A percentile compares a stretch with the other conserved stretches of the same genome.
These are phyloP conservation scores for Micractinium conductrix DNA, from an alignment of 139 green algal genomes.

Conservation along the genomic window DNA sequence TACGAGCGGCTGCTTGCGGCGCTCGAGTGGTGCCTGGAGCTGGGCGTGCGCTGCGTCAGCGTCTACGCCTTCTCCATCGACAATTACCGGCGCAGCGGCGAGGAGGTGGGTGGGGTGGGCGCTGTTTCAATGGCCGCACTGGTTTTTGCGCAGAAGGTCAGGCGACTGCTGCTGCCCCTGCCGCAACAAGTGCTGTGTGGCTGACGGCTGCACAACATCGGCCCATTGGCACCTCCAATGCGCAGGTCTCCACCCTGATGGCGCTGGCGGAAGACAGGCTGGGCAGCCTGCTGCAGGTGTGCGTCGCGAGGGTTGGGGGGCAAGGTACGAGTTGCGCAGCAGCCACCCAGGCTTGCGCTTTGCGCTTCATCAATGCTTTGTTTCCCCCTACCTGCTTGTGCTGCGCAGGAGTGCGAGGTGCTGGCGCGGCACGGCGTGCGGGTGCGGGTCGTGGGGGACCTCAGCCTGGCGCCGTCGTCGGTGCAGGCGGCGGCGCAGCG, in stretches of 20 bases:
- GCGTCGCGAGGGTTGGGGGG: background rate
- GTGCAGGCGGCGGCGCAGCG: conserved; percentile 74
- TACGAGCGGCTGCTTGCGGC: conserved; percentile 81
- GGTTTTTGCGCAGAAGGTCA: too few species aligned
- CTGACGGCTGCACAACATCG: too few species aligned
- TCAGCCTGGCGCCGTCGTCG: conserved; percentile 65
- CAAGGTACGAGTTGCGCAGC: background rate
- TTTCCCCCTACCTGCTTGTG: background rate
- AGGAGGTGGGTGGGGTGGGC: too few species aligned
- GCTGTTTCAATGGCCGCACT: too few species aligned
- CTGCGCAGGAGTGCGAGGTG: conserved; percentile 66
- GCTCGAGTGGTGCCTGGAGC: conserved; percentile 89
- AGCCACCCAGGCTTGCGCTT: too few species aligned
- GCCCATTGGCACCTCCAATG: too few species aligned
- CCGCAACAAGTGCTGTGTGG: too few species aligned
- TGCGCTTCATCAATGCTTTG: background rate
- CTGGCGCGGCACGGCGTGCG: conserved; percentile 68
- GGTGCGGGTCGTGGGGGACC: conserved; percentile 83
- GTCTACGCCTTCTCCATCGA: conserved; percentile 97
- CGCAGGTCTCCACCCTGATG: conserved; percentile 87
- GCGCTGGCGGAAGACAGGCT: conserved; percentile 82
- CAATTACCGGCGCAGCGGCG: conserved; percentile 85
- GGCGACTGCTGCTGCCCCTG: too few species aligned
- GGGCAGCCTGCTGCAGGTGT: conserved; percentile 58
- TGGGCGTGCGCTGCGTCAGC: conserved; percentile 82